Conservation (phyloP, 805 yeast species). For the Blastobotrys parvus region DNA sequence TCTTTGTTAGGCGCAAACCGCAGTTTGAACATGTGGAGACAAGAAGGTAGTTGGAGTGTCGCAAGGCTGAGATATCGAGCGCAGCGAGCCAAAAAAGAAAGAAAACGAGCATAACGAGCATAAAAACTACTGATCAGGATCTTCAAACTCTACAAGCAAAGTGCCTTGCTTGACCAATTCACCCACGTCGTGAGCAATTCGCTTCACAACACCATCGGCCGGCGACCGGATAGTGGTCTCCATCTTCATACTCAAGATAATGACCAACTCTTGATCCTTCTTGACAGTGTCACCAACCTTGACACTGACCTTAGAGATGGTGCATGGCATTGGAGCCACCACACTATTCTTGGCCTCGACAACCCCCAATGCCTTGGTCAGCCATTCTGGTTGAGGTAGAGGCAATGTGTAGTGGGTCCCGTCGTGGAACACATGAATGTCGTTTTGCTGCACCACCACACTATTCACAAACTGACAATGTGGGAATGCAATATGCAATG, state of each 20-base stretch:
- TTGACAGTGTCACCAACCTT: conserved; percentile 20
- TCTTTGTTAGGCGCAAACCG: too few species aligned
- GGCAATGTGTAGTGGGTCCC: conserved; percentile 22
- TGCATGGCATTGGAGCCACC: conserved; percentile 28
- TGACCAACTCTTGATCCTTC: conserved; percentile 24
- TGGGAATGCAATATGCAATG: conserved; percentile 15
- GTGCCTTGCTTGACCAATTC: conserved; percentile 27
- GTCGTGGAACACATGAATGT: conserved; percentile 23
- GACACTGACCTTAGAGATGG: conserved; percentile 21
- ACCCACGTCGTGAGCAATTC: conserved; percentile 22
- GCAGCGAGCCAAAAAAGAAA: too few species aligned
- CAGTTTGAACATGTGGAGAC: conserved; percentile 27
- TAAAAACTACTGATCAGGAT: conserved; percentile 6
- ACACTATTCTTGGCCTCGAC: conserved; percentile 18
- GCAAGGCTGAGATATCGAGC: not conserved
- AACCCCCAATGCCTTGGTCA: conserved; percentile 21
- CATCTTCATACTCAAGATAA: conserved; percentile 28
- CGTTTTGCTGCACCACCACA: conserved; percentile 14
- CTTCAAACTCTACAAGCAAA: conserved; percentile 25
- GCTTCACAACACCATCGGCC: conserved; percentile 21
- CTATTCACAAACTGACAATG: conserved; percentile 19
- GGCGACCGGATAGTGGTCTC: conserved; percentile 28
- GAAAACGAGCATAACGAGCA: not conserved
- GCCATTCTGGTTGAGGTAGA: conserved; percentile 23
- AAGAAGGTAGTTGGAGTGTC: not conserved